These are phyloP conservation scores for Penicillium psychrofluorescens DNA, from an alignment of 495 filamentous ascomycete genomes.

Conservation along the genomic window DNA sequence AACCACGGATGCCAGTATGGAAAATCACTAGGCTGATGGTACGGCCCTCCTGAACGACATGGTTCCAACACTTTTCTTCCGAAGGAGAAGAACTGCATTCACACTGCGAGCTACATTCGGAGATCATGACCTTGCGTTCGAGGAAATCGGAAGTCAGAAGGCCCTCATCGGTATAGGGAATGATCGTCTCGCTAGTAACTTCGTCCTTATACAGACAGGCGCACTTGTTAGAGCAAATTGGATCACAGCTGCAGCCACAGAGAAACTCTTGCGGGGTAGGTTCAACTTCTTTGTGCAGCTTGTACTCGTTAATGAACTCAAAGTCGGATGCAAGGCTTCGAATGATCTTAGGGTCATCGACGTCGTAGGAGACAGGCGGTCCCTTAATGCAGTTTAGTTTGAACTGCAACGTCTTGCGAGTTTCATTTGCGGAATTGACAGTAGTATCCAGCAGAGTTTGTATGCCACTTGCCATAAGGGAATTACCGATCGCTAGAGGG, in stretches of 20 bases:
- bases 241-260: conserved; percentile 31
- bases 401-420: conserved; percentile 5
- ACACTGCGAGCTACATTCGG: conserved; percentile 76
- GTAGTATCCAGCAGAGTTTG: too few relatives aligned
- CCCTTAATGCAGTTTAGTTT: conserved; percentile 23
- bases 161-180: conserved; percentile 26
- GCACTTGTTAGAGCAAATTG: conserved; percentile 30
- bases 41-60: conserved; percentile 74
- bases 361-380: conserved; percentile 15
- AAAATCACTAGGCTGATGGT: conserved; percentile 75
- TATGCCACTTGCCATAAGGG: too few relatives aligned
- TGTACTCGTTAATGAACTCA: conserved; percentile 36
- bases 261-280: conserved; percentile 28
- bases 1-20: conserved; percentile 67
- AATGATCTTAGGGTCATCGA: conserved; percentile 14
- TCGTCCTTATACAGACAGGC: conserved; percentile 30
- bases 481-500: too few relatives aligned
- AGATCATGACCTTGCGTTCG: conserved; percentile 46
- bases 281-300: conserved; percentile 27
- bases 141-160: conserved; percentile 25
- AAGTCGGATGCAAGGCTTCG: conserved; percentile 26
- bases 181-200: conserved; percentile 25
- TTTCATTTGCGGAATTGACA: too few relatives aligned
- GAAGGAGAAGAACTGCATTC: conserved; percentile 37
- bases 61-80: conserved; percentile 56